These are phyloP conservation scores for Cerioporus squamosus DNA, from an alignment of 1,284 basidiomycete species.

Conservation along the genomic window DNA sequence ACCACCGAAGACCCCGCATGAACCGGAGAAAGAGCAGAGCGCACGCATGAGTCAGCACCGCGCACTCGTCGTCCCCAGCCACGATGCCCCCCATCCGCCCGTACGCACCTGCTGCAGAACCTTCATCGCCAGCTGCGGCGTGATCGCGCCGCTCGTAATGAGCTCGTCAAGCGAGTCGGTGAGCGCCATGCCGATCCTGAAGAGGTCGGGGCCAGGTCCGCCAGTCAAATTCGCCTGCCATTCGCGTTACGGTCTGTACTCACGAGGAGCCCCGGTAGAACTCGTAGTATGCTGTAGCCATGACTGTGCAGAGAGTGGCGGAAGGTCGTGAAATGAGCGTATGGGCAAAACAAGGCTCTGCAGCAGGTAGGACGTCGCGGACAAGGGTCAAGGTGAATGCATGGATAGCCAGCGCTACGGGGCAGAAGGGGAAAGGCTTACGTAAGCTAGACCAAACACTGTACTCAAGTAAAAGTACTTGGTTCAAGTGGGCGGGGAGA, in stretches of 20 bases:
- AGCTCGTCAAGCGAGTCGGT: conserved; percentile 99
- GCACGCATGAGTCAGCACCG: conserved; percentile 10
- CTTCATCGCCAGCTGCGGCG: conserved; percentile 97
- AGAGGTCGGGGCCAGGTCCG: neutral
- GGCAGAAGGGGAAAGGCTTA: neutral
- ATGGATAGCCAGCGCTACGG: neutral
- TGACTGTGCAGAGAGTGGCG: conserved; percentile 28
- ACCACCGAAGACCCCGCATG: neutral
- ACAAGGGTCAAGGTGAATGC: neutral
- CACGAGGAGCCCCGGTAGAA: conserved; percentile 90
- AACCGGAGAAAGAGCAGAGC: neutral
- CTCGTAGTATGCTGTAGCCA: conserved; percentile 88
- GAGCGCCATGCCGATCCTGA: conserved; percentile 94
- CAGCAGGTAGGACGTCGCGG: neutral
- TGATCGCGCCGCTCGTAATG: conserved; percentile 96
- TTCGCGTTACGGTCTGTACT: conserved; percentile 38
- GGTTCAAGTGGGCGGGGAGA: too few species aligned
- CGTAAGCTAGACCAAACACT: neutral
- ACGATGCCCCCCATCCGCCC: neutral
- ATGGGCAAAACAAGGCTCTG: neutral
- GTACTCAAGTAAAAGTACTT: too few species aligned
- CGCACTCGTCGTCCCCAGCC: neutral
- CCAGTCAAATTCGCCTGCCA: conserved; percentile 16
- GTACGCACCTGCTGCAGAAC: conserved; percentile 88
- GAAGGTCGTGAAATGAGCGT: neutral